Conservation (phyloP, 306 rosid species). For the Rubus parviflorus region DNA sequence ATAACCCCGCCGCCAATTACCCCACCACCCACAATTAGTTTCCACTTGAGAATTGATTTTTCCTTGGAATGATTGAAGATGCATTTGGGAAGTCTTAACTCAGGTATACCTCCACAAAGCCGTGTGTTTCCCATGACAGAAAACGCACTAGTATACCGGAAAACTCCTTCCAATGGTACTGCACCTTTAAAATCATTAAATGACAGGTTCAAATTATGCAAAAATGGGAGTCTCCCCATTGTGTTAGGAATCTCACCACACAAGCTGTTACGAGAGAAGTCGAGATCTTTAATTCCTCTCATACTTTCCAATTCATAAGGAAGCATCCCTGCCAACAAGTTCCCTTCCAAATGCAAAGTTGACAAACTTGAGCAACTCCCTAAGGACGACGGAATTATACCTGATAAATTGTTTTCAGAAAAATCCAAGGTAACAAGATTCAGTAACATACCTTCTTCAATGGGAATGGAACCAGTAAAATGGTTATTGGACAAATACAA, state of each 20-base stretch:
- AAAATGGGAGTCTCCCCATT: not conserved
- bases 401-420: conserved; percentile 25
- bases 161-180: conserved; percentile 25
- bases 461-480: conserved; percentile 26
- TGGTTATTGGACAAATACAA: conserved; percentile 23
- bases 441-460: conserved; percentile 17
- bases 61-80: not conserved
- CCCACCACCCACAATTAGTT: not conserved
- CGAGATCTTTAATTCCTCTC: conserved; percentile 21
- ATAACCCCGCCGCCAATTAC: conserved; percentile 17
- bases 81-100: conserved; percentile 19
- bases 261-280: conserved; percentile 35
- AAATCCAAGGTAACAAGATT: conserved; percentile 18
- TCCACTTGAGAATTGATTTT: not conserved
- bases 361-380: conserved; percentile 21
- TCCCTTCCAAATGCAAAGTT: conserved; percentile 16
- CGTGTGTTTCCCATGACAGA: conserved; percentile 22
- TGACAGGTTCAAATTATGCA: conserved; percentile 28
- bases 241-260: conserved; percentile 19
- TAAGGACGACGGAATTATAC: conserved; percentile 24
- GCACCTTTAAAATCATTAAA: conserved; percentile 38
- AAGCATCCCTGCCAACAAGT: conserved; percentile 26
- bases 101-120: conserved; percentile 29
- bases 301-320: too few relatives aligned
- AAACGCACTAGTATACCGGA: conserved; percentile 19